These are phyloP conservation scores for Aspergillus niger DNA, from an alignment of 2,329 filamentous ascomycete species.

Conservation along the genomic window DNA sequence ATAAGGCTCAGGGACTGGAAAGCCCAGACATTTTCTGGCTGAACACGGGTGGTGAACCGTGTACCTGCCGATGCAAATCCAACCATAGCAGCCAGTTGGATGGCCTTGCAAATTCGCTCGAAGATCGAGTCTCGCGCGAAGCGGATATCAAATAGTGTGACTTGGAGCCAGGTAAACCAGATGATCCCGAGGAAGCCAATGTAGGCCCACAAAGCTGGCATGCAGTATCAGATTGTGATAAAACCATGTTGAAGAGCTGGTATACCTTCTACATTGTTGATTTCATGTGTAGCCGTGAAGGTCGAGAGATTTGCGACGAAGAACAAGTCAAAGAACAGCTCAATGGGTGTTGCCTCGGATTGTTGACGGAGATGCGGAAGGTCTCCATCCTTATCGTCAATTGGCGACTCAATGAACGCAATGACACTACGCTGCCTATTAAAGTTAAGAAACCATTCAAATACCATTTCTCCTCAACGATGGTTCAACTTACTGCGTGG, in stretches of 20 bases:
- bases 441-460: slow-evolving; percentile 4
- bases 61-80: slow-evolving; percentile 64
- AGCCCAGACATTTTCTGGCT: slow-evolving; percentile 44
- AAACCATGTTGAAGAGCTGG: neutral
- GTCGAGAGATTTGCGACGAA: slow-evolving; percentile 67
- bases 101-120: slow-evolving; percentile 59
- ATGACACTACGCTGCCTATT: slow-evolving; percentile 23
- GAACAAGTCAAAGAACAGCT: slow-evolving; percentile 63
- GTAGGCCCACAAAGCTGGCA: slow-evolving; percentile 47
- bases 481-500: slow-evolving; percentile 26
- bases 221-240: slow-evolving; percentile 15
- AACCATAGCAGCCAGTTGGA: slow-evolving; percentile 66
- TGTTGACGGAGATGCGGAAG: slow-evolving; percentile 43
- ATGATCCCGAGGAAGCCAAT: slow-evolving; percentile 60
- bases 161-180: slow-evolving; percentile 70
- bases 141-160: slow-evolving; percentile 65
- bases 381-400: slow-evolving; percentile 29
- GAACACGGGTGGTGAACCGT: slow-evolving; percentile 45
- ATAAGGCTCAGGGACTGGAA: slow-evolving; percentile 47
- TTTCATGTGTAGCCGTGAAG: slow-evolving; percentile 59
- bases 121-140: slow-evolving; percentile 67
- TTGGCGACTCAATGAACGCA: slow-evolving; percentile 39
- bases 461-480: neutral
- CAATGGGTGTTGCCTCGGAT: slow-evolving; percentile 56
- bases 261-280: slow-evolving; percentile 51